These are phyloP conservation scores for Vanilla planifolia DNA, from an alignment of 106 monocot species.

Conservation along the genomic window DNA sequence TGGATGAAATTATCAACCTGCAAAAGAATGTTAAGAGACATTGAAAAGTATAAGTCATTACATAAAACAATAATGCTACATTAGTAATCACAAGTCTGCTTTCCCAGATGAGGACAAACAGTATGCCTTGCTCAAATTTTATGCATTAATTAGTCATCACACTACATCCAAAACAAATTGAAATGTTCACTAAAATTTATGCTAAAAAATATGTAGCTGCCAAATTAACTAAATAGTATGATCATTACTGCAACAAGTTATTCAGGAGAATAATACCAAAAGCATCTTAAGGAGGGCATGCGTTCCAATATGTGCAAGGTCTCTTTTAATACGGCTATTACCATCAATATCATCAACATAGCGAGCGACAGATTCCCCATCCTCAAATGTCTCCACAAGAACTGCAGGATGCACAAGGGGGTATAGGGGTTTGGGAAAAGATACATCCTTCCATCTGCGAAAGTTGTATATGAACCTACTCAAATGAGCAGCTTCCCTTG, in stretches of 20 bases:
- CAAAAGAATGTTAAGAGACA: conserved; percentile 3
- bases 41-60: neutral
- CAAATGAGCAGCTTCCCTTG: conserved; percentile 63
- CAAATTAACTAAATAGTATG: neutral
- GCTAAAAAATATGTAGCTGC: neutral
- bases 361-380: conserved; percentile 46
- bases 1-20: conserved; percentile 76
- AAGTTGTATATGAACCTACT: conserved; percentile 74
- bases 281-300: conserved; percentile 78
- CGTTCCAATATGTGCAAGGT: conserved; percentile 67
- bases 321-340: conserved; percentile 39
- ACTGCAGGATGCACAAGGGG: conserved; percentile 74
- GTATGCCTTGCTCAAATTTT: neutral
- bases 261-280: conserved; percentile 30
- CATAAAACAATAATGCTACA: neutral
- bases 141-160: neutral
- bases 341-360: conserved; percentile 50
- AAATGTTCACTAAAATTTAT: too few relatives aligned
- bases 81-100: neutral
- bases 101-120: neutral
- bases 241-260: neutral
- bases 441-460: conserved; percentile 58
- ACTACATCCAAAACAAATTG: too few relatives aligned
- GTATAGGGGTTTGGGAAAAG: conserved; percentile 64
- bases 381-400: conserved; percentile 66